Percentiles rank a stretch among this genome's conserved stretches.
phyloP scores from a whole-genome alignment of 345 rosid genomes.

The Angophora floribunda region DNA sequence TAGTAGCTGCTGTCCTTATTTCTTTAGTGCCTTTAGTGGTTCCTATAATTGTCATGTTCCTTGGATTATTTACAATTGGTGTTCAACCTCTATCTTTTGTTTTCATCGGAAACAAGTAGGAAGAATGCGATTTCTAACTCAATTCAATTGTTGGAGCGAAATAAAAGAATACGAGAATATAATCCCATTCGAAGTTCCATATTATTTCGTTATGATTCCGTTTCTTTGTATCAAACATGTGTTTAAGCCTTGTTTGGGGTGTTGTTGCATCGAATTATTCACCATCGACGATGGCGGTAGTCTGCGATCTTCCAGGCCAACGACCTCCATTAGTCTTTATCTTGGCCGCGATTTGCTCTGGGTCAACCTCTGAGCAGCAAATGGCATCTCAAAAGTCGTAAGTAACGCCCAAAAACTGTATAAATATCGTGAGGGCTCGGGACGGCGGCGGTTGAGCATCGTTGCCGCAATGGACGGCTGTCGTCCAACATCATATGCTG shows the following conservation, averaged over 20 bases:
- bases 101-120: background rate
- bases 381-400: background rate
- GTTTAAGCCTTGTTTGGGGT: background rate
- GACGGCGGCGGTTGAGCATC: background rate
- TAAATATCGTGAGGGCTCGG: background rate
- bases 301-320: background rate
- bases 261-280: background rate
- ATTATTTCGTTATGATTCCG: background rate
- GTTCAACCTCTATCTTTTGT: background rate
- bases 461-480: background rate
- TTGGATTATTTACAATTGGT: background rate
- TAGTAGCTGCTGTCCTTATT: background rate
- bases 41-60: background rate
- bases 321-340: background rate
- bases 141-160: background rate
- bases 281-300: background rate
- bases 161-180: background rate
- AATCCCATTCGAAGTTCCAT: background rate
- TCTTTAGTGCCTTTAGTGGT: background rate
- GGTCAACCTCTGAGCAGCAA: no score
- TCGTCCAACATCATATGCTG: background rate
- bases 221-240: background rate
- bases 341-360: background rate
- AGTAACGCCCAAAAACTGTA: background rate
- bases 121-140: background rate